phyloP scores from a whole-genome alignment of 305 asterid species.

The Solanum aculeatissimum region DNA sequence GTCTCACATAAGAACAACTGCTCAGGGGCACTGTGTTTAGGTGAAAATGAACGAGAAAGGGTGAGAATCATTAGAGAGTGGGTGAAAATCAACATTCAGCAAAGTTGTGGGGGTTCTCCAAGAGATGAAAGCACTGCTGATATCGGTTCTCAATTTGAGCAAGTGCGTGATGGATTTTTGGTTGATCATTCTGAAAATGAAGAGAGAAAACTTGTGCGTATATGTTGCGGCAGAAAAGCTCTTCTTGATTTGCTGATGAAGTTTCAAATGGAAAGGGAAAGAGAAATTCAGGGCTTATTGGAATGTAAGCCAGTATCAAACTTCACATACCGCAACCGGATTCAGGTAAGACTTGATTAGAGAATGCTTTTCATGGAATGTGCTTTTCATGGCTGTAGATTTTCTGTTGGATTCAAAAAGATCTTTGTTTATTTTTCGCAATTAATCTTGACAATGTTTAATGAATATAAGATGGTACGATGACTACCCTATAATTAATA shows the following conservation, averaged over 20 bases:
- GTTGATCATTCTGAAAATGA: conserved; percentile 27
- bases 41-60: conserved; percentile 43
- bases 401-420: background rate
- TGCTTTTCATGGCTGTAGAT: background rate
- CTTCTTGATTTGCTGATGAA: conserved; percentile 66
- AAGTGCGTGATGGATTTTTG: conserved; percentile 36
- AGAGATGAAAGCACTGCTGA: conserved; percentile 37
- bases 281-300: conserved; percentile 46
- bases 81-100: conserved; percentile 40
- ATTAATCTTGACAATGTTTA: too few relatives aligned
- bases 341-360: conserved; percentile 12
- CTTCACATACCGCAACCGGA: conserved; percentile 75
- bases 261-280: conserved; percentile 57
- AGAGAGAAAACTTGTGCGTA: conserved; percentile 42
- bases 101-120: conserved; percentile 23
- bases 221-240: conserved; percentile 75
- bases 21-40: conserved; percentile 38
- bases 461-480: too few relatives aligned
- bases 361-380: background rate
- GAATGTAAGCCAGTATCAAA: conserved; percentile 57
- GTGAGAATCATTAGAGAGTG: conserved; percentile 48
- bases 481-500: background rate
- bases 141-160: conserved; percentile 45
- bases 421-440: too few relatives aligned
- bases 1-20: conserved; percentile 17